Percentiles rank a stretch among this genome's conserved stretches.
These are phyloP conservation scores for Tillandsia fasciculata DNA, from an alignment of 176 grass and related monocot species.

Conservation along the genomic window DNA sequence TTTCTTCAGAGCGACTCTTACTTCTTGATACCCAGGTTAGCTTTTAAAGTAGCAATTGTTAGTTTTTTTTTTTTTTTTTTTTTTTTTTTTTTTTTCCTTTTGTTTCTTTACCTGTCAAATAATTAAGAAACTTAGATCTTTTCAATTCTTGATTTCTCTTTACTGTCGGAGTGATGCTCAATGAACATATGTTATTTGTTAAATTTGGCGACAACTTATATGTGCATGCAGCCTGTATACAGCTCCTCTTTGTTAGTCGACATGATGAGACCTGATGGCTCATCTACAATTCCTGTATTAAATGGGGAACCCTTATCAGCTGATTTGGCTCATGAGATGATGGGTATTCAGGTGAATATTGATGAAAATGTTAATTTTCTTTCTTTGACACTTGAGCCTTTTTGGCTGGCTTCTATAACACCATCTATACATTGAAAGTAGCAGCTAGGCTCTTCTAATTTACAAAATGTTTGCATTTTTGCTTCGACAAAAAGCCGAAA, in stretches of 20 bases:
- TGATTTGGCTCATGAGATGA: slow-evolving; percentile 85
- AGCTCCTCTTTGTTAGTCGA: slow-evolving; percentile 74
- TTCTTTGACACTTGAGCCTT: slow-evolving; percentile 3
- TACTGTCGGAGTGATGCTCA: background rate
- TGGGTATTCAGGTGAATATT: slow-evolving; percentile 84
- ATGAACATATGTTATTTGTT: background rate
- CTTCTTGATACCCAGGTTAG: slow-evolving; percentile 86
- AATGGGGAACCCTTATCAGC: slow-evolving; percentile 57
- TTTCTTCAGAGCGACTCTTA: slow-evolving; percentile 86
- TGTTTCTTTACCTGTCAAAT: background rate
- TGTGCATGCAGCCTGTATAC: slow-evolving; percentile 64
- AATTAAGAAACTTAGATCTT: background rate
- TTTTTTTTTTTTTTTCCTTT: background rate
- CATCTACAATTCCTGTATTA: slow-evolving; percentile 65
- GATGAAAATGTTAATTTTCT: slow-evolving; percentile 4
- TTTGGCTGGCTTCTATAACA: too few relatives aligned
- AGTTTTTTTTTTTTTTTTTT: background rate
- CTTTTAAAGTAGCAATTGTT: background rate
- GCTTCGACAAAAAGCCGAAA: too few relatives aligned
- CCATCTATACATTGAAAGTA: too few relatives aligned
- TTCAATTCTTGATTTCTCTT: background rate
- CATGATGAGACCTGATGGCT: slow-evolving; percentile 85
- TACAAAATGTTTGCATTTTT: too few relatives aligned
- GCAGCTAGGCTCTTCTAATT: too few relatives aligned
- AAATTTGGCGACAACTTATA: background rate